Percentiles rank a stretch among this genome's conserved stretches.
These are phyloP conservation scores for Botrytis pseudocinerea DNA, from an alignment of 2,329 filamentous ascomycete genomes.

Conservation along the genomic window DNA sequence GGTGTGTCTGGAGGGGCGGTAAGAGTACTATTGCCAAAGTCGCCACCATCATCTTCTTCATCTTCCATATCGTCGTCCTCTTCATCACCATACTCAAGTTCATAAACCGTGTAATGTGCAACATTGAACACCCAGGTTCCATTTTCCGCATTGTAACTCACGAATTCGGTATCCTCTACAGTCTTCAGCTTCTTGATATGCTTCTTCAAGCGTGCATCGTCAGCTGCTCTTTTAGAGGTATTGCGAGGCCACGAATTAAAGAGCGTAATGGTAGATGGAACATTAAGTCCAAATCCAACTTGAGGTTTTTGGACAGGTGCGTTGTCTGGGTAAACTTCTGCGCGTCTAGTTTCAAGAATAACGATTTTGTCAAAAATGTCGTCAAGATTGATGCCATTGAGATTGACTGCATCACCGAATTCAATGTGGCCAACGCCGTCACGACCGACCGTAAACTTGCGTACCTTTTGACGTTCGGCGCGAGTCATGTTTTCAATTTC, in stretches of 20 bases:
- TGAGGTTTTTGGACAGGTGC: slow-evolving; percentile 71
- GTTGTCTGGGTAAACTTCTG: slow-evolving; percentile 76
- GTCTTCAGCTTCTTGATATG: slow-evolving; percentile 80
- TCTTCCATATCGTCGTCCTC: slow-evolving; percentile 66
- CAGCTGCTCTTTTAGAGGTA: slow-evolving; percentile 61
- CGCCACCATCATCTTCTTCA: slow-evolving; percentile 49
- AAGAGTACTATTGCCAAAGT: slow-evolving; percentile 51
- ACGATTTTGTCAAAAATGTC: slow-evolving; percentile 78
- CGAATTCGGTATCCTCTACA: slow-evolving; percentile 78
- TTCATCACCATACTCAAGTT: slow-evolving; percentile 73
- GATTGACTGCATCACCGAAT: slow-evolving; percentile 80
- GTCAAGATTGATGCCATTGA: slow-evolving; percentile 76
- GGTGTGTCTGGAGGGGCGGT: slow-evolving; percentile 47
- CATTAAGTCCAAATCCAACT: slow-evolving; percentile 85
- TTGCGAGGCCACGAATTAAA: slow-evolving; percentile 90
- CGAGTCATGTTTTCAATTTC: slow-evolving; percentile 79
- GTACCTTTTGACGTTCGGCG: slow-evolving; percentile 72
- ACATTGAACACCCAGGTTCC: slow-evolving; percentile 91
- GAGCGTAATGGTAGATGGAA: slow-evolving; percentile 82
- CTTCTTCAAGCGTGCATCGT: slow-evolving; percentile 69
- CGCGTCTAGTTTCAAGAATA: slow-evolving; percentile 71
- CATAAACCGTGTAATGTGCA: slow-evolving; percentile 97
- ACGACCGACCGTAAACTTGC: slow-evolving; percentile 78
- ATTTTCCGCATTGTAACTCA: slow-evolving; percentile 74
- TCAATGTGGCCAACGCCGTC: slow-evolving; percentile 76